Base-by-base conservation (phyloP, 192 early-diverging fungal genomes). In the Rhizophagus clarus region DNA sequence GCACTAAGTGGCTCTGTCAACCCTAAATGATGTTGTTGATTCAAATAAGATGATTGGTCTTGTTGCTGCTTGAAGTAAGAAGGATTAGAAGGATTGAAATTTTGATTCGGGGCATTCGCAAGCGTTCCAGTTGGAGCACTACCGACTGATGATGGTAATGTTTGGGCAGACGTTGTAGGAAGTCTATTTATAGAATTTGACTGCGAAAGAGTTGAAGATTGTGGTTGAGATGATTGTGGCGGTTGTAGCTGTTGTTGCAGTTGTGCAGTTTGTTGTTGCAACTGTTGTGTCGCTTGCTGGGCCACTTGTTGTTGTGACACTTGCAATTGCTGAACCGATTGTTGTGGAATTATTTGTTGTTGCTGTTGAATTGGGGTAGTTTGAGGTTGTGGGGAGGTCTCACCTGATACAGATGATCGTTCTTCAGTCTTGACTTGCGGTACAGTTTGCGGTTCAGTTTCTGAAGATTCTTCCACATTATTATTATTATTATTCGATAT, bases 31-130 rank as follows among this genome's bases (percentile, higher is more conserved):
- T 86, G 86, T 17, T 84, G 87, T 68, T 85, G 86, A 83, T 86
- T 88, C 37, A 89, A 85, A 79, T 90, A 88, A 82, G 88, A 85
- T 85, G 87, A 80, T 86, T 83, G 66, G 26, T 80, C 62, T 26
- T 76, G 64, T 61, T 77, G 79, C 32, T 77, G 79, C 32, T 72
- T 72, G 47, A 76, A 75, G n/a, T 81, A 82, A 28, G 74, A 62
- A 17, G 80, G 63, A 14, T 78, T 69, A 28, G 74, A 62, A 17
- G 80, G 63, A 14, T 78, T 69, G 17, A 73, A 76, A 42, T 75
- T 63, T 42, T 78, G 76, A 37, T 75, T 69, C 14, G 79, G 81
- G 29, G 66, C 26, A 32, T 56, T 67, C 17, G 37, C 61, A 6
- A 74, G 77, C 29, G 68, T 62, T 60, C 76, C 45, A 37, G 78